These are phyloP conservation scores for Solanum okadae DNA, from an alignment of 257 asterid genomes.

Conservation along the genomic window DNA sequence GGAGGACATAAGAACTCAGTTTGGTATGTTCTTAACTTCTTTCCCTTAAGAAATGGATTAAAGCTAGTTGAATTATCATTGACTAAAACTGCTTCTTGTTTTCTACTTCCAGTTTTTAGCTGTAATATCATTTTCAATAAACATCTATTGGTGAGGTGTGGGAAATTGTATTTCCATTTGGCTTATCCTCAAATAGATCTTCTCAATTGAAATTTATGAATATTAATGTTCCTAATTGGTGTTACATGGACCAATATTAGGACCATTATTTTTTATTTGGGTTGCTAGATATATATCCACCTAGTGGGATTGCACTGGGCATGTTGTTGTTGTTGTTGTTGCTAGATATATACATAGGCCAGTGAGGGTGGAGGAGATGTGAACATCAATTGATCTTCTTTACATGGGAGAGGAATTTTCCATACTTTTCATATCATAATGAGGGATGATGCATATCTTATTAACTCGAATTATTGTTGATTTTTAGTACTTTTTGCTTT, in stretches of 20 bases:
- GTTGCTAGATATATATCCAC: background rate
- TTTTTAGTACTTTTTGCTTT: background rate
- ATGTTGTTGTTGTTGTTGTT: too few relatives aligned
- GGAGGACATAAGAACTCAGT: conserved; percentile 43
- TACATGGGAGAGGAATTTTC: background rate
- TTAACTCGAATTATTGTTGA: background rate
- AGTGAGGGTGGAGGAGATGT: background rate
- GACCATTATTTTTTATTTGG: background rate
- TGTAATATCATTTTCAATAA: background rate
- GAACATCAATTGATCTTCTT: background rate
- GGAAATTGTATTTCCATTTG: background rate
- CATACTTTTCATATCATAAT: background rate
- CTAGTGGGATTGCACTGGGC: too few relatives aligned
- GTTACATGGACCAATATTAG: background rate
- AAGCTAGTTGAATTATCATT: background rate
- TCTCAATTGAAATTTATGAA: background rate
- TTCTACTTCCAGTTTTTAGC: background rate
- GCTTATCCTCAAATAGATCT: background rate
- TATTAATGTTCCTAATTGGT: background rate
- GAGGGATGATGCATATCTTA: background rate
- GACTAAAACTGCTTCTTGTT: background rate
- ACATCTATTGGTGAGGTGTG: background rate
- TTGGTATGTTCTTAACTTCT: conserved; percentile 34
- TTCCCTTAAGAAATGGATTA: background rate
- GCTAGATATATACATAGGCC: background rate